Percentiles rank a stretch among this genome's conserved stretches.
Conservation (phyloP, 768 basidiomycete genomes). For the Tricholoma saponaceum region DNA sequence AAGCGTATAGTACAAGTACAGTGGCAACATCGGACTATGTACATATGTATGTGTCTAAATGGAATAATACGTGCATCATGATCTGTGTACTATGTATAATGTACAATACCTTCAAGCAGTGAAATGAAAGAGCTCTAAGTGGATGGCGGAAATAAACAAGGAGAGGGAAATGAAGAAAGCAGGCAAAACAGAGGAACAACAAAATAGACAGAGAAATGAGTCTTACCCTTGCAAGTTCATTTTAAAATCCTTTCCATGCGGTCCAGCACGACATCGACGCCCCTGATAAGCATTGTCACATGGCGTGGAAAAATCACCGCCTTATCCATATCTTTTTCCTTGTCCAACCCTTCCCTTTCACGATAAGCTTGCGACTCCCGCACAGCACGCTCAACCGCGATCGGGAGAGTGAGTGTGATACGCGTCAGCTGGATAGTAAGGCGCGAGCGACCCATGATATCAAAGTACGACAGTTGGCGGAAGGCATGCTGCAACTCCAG, state of each 20-base stretch:
- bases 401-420: slow-evolving; percentile 70
- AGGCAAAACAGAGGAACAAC: not conserved
- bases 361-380: slow-evolving; percentile 36
- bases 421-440: slow-evolving; percentile 75
- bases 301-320: slow-evolving; percentile 48
- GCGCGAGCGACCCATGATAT: slow-evolving; percentile 70
- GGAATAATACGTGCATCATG: not conserved
- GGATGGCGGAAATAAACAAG: not conserved
- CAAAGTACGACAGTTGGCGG: slow-evolving; percentile 71
- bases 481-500: slow-evolving; percentile 79
- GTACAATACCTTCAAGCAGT: not conserved
- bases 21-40: not conserved
- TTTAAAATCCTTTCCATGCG: slow-evolving; percentile 59
- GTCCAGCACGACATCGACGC: slow-evolving; percentile 59
- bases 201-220: not conserved
- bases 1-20: not conserved
- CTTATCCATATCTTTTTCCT: slow-evolving; percentile 7
- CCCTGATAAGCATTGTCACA: slow-evolving; percentile 56
- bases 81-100: not conserved
- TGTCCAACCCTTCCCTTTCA: slow-evolving; percentile 2
- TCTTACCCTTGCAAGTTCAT: slow-evolving; percentile 11
- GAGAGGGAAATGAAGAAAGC: not conserved
- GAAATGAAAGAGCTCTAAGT: not conserved
- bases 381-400: slow-evolving; percentile 69
- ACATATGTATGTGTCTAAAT: not conserved